phyloP scores from a whole-genome alignment of 768 basidiomycete species.

The Leccinellum rugosiceps region DNA sequence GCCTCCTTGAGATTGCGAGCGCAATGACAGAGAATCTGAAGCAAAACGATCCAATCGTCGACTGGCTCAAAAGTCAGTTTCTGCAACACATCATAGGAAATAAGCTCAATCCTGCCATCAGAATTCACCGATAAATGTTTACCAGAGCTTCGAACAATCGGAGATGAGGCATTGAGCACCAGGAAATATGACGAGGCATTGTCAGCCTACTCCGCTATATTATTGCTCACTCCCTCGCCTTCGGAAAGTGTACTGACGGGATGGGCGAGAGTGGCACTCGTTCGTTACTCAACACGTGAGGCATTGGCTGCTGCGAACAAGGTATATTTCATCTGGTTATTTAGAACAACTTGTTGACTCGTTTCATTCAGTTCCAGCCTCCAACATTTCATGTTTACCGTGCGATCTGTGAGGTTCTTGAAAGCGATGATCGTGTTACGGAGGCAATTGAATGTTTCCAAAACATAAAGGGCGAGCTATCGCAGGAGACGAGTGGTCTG shows the following conservation, averaged over 20 bases:
- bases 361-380: not conserved
- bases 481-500: not conserved
- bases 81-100: not conserved
- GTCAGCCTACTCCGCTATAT: not conserved
- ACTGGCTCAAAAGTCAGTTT: not conserved
- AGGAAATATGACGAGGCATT: not conserved
- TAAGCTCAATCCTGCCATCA: not conserved
- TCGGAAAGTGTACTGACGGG: not conserved
- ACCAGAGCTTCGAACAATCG: not conserved
- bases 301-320: not conserved
- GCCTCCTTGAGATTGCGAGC: not conserved
- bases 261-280: not conserved
- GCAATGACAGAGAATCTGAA: not conserved
- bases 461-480: not conserved
- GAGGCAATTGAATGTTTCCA: not conserved
- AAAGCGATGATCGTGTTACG: not conserved
- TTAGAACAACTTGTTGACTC: too few species aligned
- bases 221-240: not conserved
- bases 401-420: not conserved
- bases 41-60: not conserved
- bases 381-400: not conserved
- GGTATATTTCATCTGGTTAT: too few species aligned
- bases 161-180: not conserved
- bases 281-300: not conserved
- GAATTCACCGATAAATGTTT: not conserved